phyloP scores from a whole-genome alignment of 768 basidiomycete species.

The Cubamyces lactineus region DNA sequence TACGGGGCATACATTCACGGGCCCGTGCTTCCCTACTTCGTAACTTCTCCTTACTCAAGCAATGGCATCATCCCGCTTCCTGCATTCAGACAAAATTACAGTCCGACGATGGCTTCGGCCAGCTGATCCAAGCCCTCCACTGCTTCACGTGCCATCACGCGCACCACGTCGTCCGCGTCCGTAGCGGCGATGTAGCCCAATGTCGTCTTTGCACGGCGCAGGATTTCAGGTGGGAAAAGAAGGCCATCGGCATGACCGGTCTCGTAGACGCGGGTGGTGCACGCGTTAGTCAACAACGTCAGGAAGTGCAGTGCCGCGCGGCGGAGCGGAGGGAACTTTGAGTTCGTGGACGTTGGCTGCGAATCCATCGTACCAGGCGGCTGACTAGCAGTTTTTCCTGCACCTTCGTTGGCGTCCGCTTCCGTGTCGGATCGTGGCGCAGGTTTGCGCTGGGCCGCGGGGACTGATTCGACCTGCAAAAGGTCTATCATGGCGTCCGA shows the following conservation, averaged over 20 bases:
- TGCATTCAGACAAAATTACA: constrained; percentile 17
- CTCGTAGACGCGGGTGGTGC: constrained; percentile 55
- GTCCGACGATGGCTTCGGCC: constrained; percentile 47
- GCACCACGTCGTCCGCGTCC: constrained; percentile 73
- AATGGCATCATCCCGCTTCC: not conserved
- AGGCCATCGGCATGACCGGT: constrained; percentile 30
- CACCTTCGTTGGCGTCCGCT: constrained; percentile 3
- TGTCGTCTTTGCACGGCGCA: constrained; percentile 59
- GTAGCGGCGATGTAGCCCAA: constrained; percentile 69
- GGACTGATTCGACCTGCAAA: constrained; percentile 62
- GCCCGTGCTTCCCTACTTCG: not conserved
- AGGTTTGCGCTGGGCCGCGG: constrained; percentile 26
- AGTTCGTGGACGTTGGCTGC: constrained; percentile 57
- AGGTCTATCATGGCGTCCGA: constrained; percentile 75
- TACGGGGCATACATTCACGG: constrained; percentile 68
- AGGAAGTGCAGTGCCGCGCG: constrained; percentile 89
- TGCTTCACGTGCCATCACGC: constrained; percentile 78
- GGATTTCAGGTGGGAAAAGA: constrained; percentile 40
- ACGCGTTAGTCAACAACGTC: constrained; percentile 64
- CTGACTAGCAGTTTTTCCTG: not conserved
- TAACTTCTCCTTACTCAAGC: not conserved
- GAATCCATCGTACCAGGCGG: constrained; percentile 48
- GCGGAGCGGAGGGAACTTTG: constrained; percentile 79
- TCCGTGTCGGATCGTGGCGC: constrained; percentile 4
- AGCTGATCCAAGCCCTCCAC: constrained; percentile 57